Evolutionary conservation across 345 rosid genomes (phyloP).

Genomic region (Isatis tinctoria): DNA sequence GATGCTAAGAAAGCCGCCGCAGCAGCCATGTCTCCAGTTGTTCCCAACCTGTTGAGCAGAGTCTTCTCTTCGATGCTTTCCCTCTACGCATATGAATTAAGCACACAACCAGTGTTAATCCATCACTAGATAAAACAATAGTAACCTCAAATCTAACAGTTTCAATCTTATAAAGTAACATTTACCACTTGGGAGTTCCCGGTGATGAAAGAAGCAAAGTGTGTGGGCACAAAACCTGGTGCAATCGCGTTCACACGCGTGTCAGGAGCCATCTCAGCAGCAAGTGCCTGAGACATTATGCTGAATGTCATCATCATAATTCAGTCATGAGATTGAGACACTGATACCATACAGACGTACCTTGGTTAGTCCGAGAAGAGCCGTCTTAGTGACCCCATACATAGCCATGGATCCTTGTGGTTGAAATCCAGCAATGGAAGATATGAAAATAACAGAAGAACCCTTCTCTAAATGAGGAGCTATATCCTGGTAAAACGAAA

Average conservation of each 20-base stretch:
- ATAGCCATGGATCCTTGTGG: slow-evolving; percentile 67
- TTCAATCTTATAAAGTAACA: background rate
- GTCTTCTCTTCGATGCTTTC: slow-evolving; percentile 46
- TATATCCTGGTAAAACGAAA: slow-evolving; percentile 46
- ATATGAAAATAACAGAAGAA: slow-evolving; percentile 69
- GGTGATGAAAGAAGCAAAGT: slow-evolving; percentile 59
- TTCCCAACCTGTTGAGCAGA: slow-evolving; percentile 67
- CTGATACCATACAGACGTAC: slow-evolving; percentile 29
- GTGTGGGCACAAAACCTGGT: slow-evolving; percentile 92
- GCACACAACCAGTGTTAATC: background rate
- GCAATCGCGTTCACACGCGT: slow-evolving; percentile 82
- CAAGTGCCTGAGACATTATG: slow-evolving; percentile 60
- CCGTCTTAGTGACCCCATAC: slow-evolving; percentile 96
- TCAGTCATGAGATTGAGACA: background rate
- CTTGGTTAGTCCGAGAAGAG: slow-evolving; percentile 88
- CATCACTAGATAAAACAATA: background rate
- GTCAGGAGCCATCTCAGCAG: slow-evolving; percentile 75
- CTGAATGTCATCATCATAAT: background rate
- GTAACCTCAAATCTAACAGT: background rate
- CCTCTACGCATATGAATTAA: slow-evolving; percentile 38
- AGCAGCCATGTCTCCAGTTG: slow-evolving; percentile 72
- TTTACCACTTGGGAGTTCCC: slow-evolving; percentile 43
- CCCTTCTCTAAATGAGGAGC: slow-evolving; percentile 74
- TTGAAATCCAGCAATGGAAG: slow-evolving; percentile 66
- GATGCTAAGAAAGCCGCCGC: slow-evolving; percentile 77